Evolutionary conservation across 176 grass and related monocot species (phyloP).

Genomic region (Triticum aestivum): DNA sequence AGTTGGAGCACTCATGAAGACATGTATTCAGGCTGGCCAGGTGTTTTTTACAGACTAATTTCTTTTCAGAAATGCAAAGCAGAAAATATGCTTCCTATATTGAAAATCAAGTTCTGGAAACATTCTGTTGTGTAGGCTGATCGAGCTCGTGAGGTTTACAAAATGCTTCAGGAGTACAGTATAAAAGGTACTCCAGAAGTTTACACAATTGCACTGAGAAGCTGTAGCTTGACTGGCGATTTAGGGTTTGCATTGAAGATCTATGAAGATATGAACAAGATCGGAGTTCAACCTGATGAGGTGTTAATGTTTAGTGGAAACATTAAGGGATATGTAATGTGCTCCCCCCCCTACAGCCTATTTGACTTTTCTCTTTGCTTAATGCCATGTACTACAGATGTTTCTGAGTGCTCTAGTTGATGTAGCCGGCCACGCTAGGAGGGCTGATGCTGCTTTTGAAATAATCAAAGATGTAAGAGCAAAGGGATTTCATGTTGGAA

Average conservation of each 20-base stretch:
- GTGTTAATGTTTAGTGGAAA: conserved; percentile 45
- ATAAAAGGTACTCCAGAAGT: conserved; percentile 94
- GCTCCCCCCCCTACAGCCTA: background rate
- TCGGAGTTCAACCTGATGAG: conserved; percentile 91
- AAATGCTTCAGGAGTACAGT: conserved; percentile 84
- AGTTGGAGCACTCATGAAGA: conserved; percentile 88
- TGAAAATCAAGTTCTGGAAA: conserved; percentile 9
- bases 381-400: conserved; percentile 60
- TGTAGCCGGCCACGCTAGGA: conserved; percentile 88
- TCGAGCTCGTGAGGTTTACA: conserved; percentile 83
- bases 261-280: conserved; percentile 96
- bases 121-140: conserved; percentile 55
- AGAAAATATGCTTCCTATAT: conserved; percentile 8
- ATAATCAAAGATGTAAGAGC: conserved; percentile 85
- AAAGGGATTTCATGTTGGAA: conserved; percentile 74
- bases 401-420: conserved; percentile 97
- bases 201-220: conserved; percentile 94
- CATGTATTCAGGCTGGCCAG: conserved; percentile 84
- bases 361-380: conserved; percentile 38
- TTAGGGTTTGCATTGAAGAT: conserved; percentile 87
- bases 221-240: conserved; percentile 91
- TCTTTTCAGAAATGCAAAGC: conserved; percentile 23
- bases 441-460: conserved; percentile 83
- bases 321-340: conserved; percentile 17
- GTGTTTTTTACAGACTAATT: conserved; percentile 42